Evolutionary conservation across 805 yeast genomes (phyloP), one percentile per base, ranked within the genome.

Genomic region (Kodamaea hsintzibuensis): DNA sequence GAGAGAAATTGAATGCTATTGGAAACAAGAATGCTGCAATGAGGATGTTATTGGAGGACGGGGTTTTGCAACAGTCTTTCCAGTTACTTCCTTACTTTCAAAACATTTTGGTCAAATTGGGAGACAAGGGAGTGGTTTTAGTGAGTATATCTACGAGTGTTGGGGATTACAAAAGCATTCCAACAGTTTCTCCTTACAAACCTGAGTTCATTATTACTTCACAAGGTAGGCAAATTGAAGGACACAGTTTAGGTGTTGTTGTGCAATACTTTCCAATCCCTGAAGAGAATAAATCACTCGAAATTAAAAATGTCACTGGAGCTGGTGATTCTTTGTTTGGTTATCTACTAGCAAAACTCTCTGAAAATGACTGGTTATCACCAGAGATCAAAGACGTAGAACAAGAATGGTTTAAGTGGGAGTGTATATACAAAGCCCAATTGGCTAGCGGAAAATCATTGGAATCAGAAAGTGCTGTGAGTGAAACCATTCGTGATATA

Each of bases 241-340:
- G 74, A 16, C 50, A 49, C 10, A 44, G 48, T 10, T 54, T 78
- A 49, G 91, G 91, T 3, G 76, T 87, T 3, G 72, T 83, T 7
- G 72, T 89, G 17, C 89, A 88, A 60, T 86, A 88, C 64, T 86
- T 79, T 65, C 78, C 81, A 0, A 69, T 79, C 2, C 74, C 80
- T 0, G 14, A 46, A 22, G 70, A 68, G 55, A 70, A 68, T 42
- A 53, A 59, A 18, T 50, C 61, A 18, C 64, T 73, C 2, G 63
- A 67, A 0, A 77, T 87, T 10, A 70, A 69, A 27, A 89, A 85
- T 59, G 96, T 88, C 33, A 89, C 93, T 8, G 97, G 97, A 1
- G 96, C 96, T 0, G 97, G 97, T 9, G 97, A 91, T 67, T 79
- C 95, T 0, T 74, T 91, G 43, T 78, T 84, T 27, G 97, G 97